A percentile compares a stretch with the other conserved stretches of the same genome.
Evolutionary conservation across 2,329 filamentous ascomycete species (phyloP).

Genomic region (Colletotrichum sojae): DNA sequence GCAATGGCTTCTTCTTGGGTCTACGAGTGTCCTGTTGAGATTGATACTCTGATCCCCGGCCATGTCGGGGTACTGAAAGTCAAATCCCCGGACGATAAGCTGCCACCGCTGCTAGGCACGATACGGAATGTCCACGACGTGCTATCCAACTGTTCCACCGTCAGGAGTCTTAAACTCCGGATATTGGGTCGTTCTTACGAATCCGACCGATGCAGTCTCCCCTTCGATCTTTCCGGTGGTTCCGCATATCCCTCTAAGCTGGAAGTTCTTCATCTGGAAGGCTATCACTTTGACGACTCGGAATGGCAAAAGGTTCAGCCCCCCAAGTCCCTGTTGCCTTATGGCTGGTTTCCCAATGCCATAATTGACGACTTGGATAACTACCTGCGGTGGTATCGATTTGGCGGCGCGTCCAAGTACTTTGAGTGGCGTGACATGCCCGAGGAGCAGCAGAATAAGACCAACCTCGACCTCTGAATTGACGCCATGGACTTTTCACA

Average conservation of each 20-base stretch:
- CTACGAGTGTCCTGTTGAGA: not conserved
- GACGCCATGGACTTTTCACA: slow-evolving; percentile 7
- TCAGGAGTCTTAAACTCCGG: slow-evolving; percentile 12
- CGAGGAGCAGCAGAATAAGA: not conserved
- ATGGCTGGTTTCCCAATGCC: not conserved
- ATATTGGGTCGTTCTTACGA: not conserved
- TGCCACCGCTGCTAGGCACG: not conserved
- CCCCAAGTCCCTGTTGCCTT: not conserved
- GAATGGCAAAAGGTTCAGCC: not conserved
- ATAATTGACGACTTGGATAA: not conserved
- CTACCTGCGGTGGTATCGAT: slow-evolving; percentile 1
- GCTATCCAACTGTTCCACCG: not conserved
- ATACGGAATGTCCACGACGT: slow-evolving; percentile 6
- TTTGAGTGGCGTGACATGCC: slow-evolving; percentile 1
- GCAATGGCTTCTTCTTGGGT: not conserved
- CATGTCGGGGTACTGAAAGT: not conserved
- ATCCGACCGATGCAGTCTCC: not conserved
- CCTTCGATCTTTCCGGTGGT: not conserved
- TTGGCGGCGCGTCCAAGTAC: slow-evolving; percentile 1
- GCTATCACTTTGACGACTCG: slow-evolving; percentile 1
- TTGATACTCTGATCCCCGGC: not conserved
- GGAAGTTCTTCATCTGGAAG: slow-evolving; percentile 1
- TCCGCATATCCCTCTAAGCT: slow-evolving; percentile 5
- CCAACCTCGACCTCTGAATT: slow-evolving; percentile 10
- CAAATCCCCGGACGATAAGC: not conserved